Evolutionary conservation across 768 basidiomycete genomes (phyloP).

Genomic region (Peribolospora kevripleyi): DNA sequence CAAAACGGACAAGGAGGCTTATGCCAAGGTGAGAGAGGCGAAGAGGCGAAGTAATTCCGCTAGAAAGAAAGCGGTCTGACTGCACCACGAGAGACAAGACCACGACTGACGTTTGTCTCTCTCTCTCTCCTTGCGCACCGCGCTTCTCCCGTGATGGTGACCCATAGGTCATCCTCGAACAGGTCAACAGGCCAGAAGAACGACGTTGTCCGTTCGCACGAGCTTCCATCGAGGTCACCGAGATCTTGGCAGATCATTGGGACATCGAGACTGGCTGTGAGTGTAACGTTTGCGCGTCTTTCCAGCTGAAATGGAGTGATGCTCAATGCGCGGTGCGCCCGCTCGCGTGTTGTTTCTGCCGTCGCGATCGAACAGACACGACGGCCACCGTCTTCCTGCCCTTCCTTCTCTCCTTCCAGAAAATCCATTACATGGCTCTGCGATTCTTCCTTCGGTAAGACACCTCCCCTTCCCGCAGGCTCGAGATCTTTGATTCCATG

Average conservation of each 20-base stretch:
- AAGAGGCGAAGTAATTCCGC: too few relatives aligned
- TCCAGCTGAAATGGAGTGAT: too few relatives aligned
- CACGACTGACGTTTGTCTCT: not conserved
- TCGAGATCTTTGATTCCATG: not conserved
- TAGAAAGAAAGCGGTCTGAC: too few relatives aligned
- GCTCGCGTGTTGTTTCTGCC: constrained; percentile 1
- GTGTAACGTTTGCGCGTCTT: constrained; percentile 14
- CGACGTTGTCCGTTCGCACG: constrained; percentile 59
- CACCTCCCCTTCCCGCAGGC: not conserved
- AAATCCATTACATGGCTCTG: constrained; percentile 53
- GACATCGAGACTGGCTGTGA: constrained; percentile 60
- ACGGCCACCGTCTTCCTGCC: constrained; percentile 61
- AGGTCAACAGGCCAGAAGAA: constrained; percentile 44
- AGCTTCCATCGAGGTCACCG: constrained; percentile 66
- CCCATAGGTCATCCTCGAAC: constrained; percentile 48
- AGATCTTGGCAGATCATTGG: constrained; percentile 63
- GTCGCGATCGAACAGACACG: constrained; percentile 29
- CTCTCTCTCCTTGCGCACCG: not conserved
- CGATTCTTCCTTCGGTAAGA: constrained; percentile 50
- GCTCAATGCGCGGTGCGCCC: not conserved
- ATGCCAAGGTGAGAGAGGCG: constrained; percentile 34
- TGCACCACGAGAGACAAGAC: too few relatives aligned
- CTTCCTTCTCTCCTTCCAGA: constrained; percentile 63
- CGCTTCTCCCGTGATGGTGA: not conserved
- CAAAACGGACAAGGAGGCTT: constrained; percentile 40